Evolutionary conservation across 345 rosid species (phyloP).

Genomic region (Xanthoceras sorbifolium): DNA sequence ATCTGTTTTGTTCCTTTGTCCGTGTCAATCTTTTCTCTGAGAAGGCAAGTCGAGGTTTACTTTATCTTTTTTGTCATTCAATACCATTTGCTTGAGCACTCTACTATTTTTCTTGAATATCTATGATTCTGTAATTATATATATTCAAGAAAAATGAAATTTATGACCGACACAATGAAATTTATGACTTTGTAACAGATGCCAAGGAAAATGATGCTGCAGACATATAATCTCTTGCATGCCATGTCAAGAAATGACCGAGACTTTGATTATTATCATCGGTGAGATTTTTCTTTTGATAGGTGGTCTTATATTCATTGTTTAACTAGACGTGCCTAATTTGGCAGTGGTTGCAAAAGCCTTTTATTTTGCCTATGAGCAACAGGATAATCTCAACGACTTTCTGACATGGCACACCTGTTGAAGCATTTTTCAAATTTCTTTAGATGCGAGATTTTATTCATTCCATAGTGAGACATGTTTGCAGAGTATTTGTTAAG

Average conservation of each 20-base stretch:
- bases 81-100: background rate
- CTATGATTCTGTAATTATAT: background rate
- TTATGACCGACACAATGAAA: conserved; percentile 14
- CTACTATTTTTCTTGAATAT: background rate
- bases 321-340: conserved; percentile 1
- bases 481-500: background rate
- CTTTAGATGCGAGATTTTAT: conserved; percentile 1
- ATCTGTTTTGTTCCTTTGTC: conserved; percentile 93
- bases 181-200: conserved; percentile 53
- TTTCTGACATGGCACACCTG: background rate
- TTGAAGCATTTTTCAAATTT: background rate
- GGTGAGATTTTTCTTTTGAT: conserved; percentile 51
- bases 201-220: conserved; percentile 98
- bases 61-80: background rate
- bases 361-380: background rate
- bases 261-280: conserved; percentile 97
- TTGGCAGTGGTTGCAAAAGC: background rate
- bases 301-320: conserved; percentile 10
- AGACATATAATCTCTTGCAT: conserved; percentile 90
- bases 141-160: background rate
- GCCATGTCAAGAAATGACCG: conserved; percentile 89
- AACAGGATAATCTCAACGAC: background rate
- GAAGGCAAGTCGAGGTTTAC: conserved; percentile 67
- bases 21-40: conserved; percentile 93
- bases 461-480: background rate